These are phyloP conservation scores for Starmerella floris DNA, from an alignment of 805 yeast species.

Conservation along the genomic window DNA sequence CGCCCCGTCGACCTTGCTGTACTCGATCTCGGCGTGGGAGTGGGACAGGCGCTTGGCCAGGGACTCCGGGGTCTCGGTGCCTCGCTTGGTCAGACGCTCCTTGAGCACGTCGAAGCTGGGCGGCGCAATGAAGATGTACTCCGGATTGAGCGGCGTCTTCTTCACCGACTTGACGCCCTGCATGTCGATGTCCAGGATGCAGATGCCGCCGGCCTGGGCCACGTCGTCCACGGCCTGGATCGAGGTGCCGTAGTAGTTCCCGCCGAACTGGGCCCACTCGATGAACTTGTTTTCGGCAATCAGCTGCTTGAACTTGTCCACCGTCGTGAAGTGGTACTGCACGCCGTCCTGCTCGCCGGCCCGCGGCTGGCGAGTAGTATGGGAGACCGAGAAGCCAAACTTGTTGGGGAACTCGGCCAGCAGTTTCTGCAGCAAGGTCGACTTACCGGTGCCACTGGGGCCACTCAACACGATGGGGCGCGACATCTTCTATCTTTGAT, in stretches of 20 bases:
- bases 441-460: conserved; percentile 90
- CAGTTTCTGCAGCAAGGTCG: conserved; percentile 78
- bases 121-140: conserved; percentile 79
- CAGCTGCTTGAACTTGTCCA: conserved; percentile 63
- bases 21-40: conserved; percentile 80
- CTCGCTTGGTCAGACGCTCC: conserved; percentile 70
- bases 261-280: conserved; percentile 97
- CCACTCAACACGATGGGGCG: conserved; percentile 94
- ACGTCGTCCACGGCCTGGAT: conserved; percentile 73
- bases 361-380: conserved; percentile 86
- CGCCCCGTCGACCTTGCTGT: conserved; percentile 68
- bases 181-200: conserved; percentile 96
- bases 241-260: conserved; percentile 94
- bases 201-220: conserved; percentile 46
- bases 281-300: conserved; percentile 67
- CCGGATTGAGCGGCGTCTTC: conserved; percentile 65
- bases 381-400: conserved; percentile 89
- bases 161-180: conserved; percentile 95
- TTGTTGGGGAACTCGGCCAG: conserved; percentile 79
- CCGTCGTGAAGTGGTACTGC: conserved; percentile 78
- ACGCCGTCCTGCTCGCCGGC: conserved; percentile 79
- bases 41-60: conserved; percentile 72
- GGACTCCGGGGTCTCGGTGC: conserved; percentile 86
- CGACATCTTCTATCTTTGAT: too few species aligned
- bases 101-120: conserved; percentile 74